Conservation (phyloP, 352 stramenopile genomes). For the Globisporangium polare region DNA sequence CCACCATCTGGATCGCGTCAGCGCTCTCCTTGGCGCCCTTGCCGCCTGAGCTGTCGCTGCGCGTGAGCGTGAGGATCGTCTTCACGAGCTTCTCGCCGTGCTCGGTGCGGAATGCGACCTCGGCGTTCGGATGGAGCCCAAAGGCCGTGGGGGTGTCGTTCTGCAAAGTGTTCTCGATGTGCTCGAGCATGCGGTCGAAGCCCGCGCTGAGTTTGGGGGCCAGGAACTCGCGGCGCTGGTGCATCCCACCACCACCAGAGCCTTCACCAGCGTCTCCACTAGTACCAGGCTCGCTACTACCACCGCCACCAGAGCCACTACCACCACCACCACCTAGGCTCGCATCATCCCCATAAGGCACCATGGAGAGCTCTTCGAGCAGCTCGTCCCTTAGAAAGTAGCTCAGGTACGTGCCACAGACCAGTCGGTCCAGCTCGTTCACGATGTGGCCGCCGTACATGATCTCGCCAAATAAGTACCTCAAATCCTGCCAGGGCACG, state of each 20-base stretch:
- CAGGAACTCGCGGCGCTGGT: conserved; percentile 55
- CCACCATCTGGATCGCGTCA: conserved; percentile 74
- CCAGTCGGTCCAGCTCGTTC: conserved; percentile 78
- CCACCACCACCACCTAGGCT: conserved; percentile 18
- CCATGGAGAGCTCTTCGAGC: conserved; percentile 87
- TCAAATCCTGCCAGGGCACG: conserved; percentile 88
- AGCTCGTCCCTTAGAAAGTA: conserved; percentile 89
- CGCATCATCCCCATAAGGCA: conserved; percentile 69
- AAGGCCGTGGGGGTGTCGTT: conserved; percentile 87
- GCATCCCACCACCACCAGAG: conserved; percentile 11
- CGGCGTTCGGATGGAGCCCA: conserved; percentile 91
- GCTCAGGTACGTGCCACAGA: conserved; percentile 77
- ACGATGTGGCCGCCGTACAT: conserved; percentile 89
- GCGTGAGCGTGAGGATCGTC: conserved; percentile 72
- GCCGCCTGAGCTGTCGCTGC: conserved; percentile 17
- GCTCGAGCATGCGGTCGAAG: conserved; percentile 84
- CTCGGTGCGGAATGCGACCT: conserved; percentile 90
- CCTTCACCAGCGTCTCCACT: conserved; percentile 16
- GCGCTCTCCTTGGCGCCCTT: conserved; percentile 32
- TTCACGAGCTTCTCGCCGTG: conserved; percentile 73
- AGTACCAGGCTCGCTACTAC: conserved; percentile 17
- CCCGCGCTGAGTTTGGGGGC: conserved; percentile 65
- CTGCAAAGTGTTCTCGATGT: conserved; percentile 80
- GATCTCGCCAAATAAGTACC: conserved; percentile 87
- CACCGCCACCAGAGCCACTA: conserved; percentile 13